Evolutionary conservation across 225 moss, liverwort and hornwort genomes (phyloP).

Genomic region (Physcomitrium patens): DNA sequence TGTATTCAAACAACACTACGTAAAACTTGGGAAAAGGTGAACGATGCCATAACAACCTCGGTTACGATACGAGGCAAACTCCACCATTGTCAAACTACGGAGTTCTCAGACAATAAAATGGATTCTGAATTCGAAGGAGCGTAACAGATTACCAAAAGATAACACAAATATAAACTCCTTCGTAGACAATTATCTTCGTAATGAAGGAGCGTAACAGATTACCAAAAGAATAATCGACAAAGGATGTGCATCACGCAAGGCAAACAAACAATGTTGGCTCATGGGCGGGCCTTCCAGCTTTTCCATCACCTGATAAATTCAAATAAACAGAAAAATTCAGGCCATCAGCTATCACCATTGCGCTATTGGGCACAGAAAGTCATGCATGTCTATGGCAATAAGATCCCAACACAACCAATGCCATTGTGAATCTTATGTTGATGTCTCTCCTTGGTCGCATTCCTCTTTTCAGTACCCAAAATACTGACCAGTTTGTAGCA

Average conservation of each 20-base stretch:
- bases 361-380: constrained; percentile 11
- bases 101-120: not conserved
- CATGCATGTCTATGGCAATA: constrained; percentile 24
- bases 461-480: constrained; percentile 6
- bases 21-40: not conserved
- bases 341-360: not conserved
- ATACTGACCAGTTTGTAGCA: constrained; percentile 92
- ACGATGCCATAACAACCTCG: not conserved
- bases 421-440: not conserved
- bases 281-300: constrained; percentile 88
- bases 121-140: not conserved
- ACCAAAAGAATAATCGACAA: no score
- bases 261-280: constrained; percentile 61
- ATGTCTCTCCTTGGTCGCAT: constrained; percentile 14
- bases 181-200: no score
- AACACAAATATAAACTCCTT: no score
- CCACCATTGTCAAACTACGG: not conserved
- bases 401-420: not conserved
- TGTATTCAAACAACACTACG: no score
- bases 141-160: not conserved
- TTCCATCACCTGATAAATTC: constrained; percentile 79
- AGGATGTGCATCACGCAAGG: not conserved
- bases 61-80: not conserved
- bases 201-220: no score
- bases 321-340: constrained; percentile 2